Conservation (phyloP, 148 eudicot genomes). For the Fallopia convolvulus region DNA sequence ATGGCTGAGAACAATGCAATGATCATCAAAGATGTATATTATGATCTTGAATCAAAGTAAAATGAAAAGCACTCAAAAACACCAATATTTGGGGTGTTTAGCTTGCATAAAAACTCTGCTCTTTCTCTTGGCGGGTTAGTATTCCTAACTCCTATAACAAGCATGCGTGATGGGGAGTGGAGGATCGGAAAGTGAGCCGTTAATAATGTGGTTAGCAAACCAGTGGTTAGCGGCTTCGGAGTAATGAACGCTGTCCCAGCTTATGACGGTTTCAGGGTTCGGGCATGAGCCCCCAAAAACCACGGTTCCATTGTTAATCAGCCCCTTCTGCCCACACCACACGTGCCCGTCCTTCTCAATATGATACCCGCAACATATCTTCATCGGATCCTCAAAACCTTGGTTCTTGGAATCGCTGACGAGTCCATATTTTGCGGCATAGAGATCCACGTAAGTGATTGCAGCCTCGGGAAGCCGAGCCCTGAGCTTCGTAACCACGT, state of each 20-base stretch:
- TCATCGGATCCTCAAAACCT: conserved; percentile 34
- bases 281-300: conserved; percentile 19
- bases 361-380: conserved; percentile 21
- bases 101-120: background rate
- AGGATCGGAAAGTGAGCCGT: conserved; percentile 47
- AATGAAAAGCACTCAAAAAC: background rate
- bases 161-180: conserved; percentile 29
- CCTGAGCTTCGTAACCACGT: conserved; percentile 44
- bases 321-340: conserved; percentile 14
- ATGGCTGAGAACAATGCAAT: background rate
- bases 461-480: conserved; percentile 53
- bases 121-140: background rate
- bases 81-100: background rate
- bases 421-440: conserved; percentile 56
- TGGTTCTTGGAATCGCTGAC: conserved; percentile 43
- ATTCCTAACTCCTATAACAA: conserved; percentile 15
- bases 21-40: background rate
- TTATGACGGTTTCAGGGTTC: conserved; percentile 18
- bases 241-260: conserved; percentile 46
- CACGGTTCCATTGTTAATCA: conserved; percentile 9
- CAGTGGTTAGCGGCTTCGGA: conserved; percentile 46
- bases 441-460: conserved; percentile 59
- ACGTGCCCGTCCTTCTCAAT: conserved; percentile 8
- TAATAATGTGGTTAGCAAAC: conserved; percentile 27
- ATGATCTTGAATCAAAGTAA: background rate